Evolutionary conservation across 1,284 basidiomycete genomes (phyloP), one percentile per base, ranked within the genome.

Genomic region (Cryptococcus sp.): DNA sequence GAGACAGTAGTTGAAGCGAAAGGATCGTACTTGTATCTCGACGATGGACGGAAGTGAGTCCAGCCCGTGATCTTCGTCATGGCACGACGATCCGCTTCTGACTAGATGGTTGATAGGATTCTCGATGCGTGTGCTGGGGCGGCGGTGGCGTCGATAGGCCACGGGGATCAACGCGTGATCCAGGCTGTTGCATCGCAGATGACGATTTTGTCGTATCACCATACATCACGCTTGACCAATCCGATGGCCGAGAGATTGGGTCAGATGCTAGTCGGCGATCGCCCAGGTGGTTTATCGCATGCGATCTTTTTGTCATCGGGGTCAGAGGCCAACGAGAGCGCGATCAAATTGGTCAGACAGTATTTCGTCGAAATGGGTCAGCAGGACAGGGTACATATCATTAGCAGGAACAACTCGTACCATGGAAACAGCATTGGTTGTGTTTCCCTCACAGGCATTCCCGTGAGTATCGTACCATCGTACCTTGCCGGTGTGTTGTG

Each of bases 321-420:
- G 0, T 62, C 89, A 1, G 91, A 93, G 76, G 89, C 90, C 0
- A 88, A 90, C 86, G 90, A 93, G 64, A 83, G 83, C 50, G 86
- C 85, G 16, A 82, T 92, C 55, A 93, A 93, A 49, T 81, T 89
- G 5, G 83, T 85, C 38, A 83, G 87, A 64, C 91, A 92, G 80
- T 77, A 71, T 40, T 67, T 67, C 64, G 80, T 83, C 44, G 88
- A 91, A 70, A 84, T 80, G 0, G 84, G 84, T 1, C 86, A 93
- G 73, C 80, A 83, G 0, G 77, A 87, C 64, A 83, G 91, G 49
- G 84, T 69, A 51, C 87, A 91, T 66, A 91, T 88, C 70, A 91
- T 93, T 66, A 87, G 83, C n/a, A 83, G 91, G 17, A 74, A 87
- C 50, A 78, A 90, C 22, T 89, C 88, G 3, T 93, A 86, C 78